A percentile compares a stretch with the other conserved stretches of the same genome.
Evolutionary conservation across 495 filamentous ascomycete species (phyloP).

Genomic region (Aspergillus egyptiacus): DNA sequence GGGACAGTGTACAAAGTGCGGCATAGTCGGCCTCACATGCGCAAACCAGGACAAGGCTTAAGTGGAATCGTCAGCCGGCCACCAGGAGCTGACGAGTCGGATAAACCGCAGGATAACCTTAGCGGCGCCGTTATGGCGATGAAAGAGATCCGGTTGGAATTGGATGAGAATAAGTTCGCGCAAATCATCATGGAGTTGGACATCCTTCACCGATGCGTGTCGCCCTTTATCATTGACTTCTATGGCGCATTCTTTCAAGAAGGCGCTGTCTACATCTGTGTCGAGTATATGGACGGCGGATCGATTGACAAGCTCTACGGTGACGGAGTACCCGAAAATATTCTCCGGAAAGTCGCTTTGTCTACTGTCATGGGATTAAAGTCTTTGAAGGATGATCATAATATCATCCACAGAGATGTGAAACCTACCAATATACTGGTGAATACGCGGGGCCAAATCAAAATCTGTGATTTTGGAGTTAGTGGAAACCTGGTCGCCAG

Average conservation of each 20-base stretch:
- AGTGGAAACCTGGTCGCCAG: conserved; percentile 94
- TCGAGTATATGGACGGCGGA: conserved; percentile 99
- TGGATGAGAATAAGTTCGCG: conserved; percentile 93
- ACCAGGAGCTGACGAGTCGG: conserved; percentile 19
- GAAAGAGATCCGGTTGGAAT: conserved; percentile 96
- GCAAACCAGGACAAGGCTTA: conserved; percentile 73
- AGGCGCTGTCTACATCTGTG: conserved; percentile 97
- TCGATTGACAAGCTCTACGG: conserved; percentile 95
- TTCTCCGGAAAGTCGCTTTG: conserved; percentile 87
- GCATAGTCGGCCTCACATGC: conserved; percentile 71
- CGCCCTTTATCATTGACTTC: conserved; percentile 96
- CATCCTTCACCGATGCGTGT: conserved; percentile 89
- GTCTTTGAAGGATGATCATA: conserved; percentile 93
- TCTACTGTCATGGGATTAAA: conserved; percentile 89
- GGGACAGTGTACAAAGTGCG: conserved; percentile 96
- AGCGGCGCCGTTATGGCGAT: conserved; percentile 91
- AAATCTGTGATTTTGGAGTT: conserved; percentile 98
- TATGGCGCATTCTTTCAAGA: conserved; percentile 99
- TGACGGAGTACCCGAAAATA: conserved; percentile 84
- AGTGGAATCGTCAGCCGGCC: conserved; percentile 49
- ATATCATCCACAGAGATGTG: conserved; percentile 98
- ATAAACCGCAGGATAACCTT: conserved; percentile 29
- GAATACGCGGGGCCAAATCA: conserved; percentile 85
- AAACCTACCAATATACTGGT: conserved; percentile 97
- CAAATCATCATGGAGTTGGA: conserved; percentile 98